Conservation (phyloP, 2,329 filamentous ascomycete genomes). For the Mariannaea elegans region DNA sequence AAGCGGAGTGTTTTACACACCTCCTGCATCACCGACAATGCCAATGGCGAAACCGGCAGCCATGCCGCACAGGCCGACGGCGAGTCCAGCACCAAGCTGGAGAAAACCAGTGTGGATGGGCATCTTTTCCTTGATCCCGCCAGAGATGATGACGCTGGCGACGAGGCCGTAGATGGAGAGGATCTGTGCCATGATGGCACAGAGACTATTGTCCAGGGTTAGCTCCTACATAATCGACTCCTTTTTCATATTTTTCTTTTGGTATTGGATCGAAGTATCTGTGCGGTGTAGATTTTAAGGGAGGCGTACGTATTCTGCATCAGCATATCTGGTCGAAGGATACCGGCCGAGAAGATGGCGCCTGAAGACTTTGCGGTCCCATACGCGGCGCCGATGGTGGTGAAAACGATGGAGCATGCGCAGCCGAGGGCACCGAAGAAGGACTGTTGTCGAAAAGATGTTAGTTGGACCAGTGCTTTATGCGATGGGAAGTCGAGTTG, state of each 20-base stretch:
- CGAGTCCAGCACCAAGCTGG: constrained; percentile 54
- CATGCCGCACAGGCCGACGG: constrained; percentile 55
- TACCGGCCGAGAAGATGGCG: constrained; percentile 54
- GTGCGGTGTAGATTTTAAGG: neutral
- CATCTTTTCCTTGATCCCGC: constrained; percentile 51
- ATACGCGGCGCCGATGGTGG: constrained; percentile 58
- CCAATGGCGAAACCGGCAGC: constrained; percentile 58
- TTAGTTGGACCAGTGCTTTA: neutral
- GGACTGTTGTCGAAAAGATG: constrained; percentile 38
- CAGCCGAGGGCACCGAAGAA: constrained; percentile 55
- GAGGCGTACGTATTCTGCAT: constrained; percentile 51
- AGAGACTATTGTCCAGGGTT: constrained; percentile 41
- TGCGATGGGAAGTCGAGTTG: neutral
- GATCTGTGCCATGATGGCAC: constrained; percentile 58
- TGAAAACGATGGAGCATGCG: constrained; percentile 59
- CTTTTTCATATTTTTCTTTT: too few species aligned
- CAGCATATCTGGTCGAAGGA: constrained; percentile 55
- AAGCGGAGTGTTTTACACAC: too few species aligned
- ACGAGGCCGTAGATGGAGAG: constrained; percentile 59
- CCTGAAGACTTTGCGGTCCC: constrained; percentile 54
- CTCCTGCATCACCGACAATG: constrained; percentile 57
- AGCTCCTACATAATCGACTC: constrained; percentile 5
- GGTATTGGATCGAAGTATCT: too few species aligned
- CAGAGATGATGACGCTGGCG: constrained; percentile 54
- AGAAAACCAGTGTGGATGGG: constrained; percentile 54